Percentiles rank a stretch among this genome's conserved stretches.
phyloP scores from a whole-genome alignment of 169 alveolate genomes.

The Plasmodium inui region DNA sequence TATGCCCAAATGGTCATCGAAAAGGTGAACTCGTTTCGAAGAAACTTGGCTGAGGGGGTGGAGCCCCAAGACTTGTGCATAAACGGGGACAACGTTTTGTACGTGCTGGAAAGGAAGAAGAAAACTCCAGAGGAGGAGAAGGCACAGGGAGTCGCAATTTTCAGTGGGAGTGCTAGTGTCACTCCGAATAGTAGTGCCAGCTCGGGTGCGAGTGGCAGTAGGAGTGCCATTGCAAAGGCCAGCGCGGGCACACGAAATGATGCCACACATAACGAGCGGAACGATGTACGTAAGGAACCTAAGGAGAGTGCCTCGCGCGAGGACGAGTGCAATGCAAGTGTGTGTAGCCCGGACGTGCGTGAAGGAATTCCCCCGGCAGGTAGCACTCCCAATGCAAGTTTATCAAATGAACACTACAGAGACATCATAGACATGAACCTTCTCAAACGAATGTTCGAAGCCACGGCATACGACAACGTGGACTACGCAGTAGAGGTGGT shows the following conservation, averaged over 20 bases:
- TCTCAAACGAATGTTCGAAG: conserved; percentile 38
- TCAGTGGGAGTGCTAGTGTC: not conserved
- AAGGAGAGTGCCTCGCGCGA: not conserved
- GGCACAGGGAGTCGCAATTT: not conserved
- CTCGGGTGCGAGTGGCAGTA: not conserved
- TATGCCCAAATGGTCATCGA: conserved; percentile 16
- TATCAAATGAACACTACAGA: conserved; percentile 5
- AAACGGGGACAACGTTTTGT: conserved; percentile 6
- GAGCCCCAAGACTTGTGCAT: conserved; percentile 15
- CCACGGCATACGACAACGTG: not conserved
- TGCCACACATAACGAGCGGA: not conserved
- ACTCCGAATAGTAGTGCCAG: too few relatives aligned
- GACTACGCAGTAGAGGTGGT: conserved; percentile 25
- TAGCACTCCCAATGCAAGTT: not conserved
- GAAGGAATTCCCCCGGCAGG: not conserved
- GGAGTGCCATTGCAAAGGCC: not conserved
- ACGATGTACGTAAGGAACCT: not conserved
- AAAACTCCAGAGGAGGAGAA: not conserved
- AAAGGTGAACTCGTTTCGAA: conserved; percentile 19
- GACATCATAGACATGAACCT: conserved; percentile 13
- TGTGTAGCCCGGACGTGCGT: not conserved
- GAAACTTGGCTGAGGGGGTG: not conserved
- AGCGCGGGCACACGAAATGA: not conserved
- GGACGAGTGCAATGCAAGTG: not conserved
- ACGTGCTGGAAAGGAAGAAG: conserved; percentile 11